Conservation (phyloP, 2,329 filamentous ascomycete species). For the Talaromyces sp. region DNA sequence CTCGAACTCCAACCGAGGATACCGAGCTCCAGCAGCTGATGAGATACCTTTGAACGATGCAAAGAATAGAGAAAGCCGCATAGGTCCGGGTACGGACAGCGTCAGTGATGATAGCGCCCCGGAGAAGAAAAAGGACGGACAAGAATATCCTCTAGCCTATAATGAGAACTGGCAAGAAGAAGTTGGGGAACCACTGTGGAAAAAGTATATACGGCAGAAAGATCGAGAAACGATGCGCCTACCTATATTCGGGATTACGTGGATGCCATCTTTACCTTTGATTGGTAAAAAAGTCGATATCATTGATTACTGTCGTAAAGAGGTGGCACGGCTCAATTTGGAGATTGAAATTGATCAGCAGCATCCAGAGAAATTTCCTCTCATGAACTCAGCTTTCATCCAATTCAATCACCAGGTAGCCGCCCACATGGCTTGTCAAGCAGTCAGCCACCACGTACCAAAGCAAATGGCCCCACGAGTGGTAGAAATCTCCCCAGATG, state of each 20-base stretch:
- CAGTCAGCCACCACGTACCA: conserved; percentile 82
- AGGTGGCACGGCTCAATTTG: conserved; percentile 79
- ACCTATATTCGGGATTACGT: conserved; percentile 56
- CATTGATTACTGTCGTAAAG: conserved; percentile 82
- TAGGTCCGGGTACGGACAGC: conserved; percentile 8
- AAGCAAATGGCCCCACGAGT: conserved; percentile 88
- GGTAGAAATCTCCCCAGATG: conserved; percentile 88
- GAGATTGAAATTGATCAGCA: conserved; percentile 90
- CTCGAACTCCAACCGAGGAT: conserved; percentile 25
- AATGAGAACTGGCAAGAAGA: conserved; percentile 59
- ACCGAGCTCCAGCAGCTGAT: conserved; percentile 25
- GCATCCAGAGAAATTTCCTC: conserved; percentile 75
- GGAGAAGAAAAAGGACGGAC: conserved; percentile 23
- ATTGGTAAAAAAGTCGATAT: conserved; percentile 89
- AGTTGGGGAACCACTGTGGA: conserved; percentile 67
- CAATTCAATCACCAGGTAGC: conserved; percentile 98
- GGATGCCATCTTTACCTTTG: conserved; percentile 73
- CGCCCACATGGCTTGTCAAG: conserved; percentile 96
- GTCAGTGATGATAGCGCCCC: neutral
- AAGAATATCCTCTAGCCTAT: conserved; percentile 58
- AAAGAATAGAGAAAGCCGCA: conserved; percentile 8
- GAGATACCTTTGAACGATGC: conserved; percentile 33
- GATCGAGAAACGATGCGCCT: conserved; percentile 81
- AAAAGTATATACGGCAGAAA: conserved; percentile 71
- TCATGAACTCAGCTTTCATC: conserved; percentile 96